Evolutionary conservation across 2,329 filamentous ascomycete genomes (phyloP), one percentile per base, ranked within the genome.

Genomic region (Mycosphaerella arachidis): DNA sequence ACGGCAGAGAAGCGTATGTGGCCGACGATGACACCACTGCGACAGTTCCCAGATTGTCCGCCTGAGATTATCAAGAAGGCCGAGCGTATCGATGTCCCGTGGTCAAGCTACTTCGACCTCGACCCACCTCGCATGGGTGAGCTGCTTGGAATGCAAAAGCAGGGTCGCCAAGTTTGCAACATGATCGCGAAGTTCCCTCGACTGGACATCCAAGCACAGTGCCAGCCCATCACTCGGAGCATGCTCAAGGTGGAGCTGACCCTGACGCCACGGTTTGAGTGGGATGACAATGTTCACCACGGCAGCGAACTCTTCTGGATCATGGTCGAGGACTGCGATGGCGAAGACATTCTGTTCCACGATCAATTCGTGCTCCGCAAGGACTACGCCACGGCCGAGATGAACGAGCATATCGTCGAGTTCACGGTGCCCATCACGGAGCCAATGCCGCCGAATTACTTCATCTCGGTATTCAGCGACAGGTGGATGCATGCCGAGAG

Each of bases 1-100:
- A 97, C 96, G 91, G 94, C 93, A 0, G 94, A 99, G 79, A 96
- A 96, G 81, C 85, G 95, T 53, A 99, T 99, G 95, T 99, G 94
- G 94, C 92, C 93, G 13, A 97, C 93, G 6, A 99, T 97, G 94
- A 91, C 91, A 40, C 94, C 95, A 10, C 81, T 99, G 33, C 86
- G 94, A 56, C 94, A 99, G 71, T 99, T 99, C 72, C 85, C 89
- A 3, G 79, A 80, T 43, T 96, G 92, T 71, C 86, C 92, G 3
- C 82, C 86, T 45, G 93, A 97, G 60, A 90, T 97, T 56, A 80
- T 97, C 53, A 87, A 91, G 66, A 97, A 97, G 77, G 89, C 92
- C 3, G 94, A 99, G 78, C 85, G 92, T 67, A 96, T 97, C 62
- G 92, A 97, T 67, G 92, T 97, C 20, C 87, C 90, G 1, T 99